A percentile compares a stretch with the other conserved stretches of the same genome.
phyloP scores from a whole-genome alignment of 169 alveolate species.

The Cryptosporidium tyzzeri region DNA sequence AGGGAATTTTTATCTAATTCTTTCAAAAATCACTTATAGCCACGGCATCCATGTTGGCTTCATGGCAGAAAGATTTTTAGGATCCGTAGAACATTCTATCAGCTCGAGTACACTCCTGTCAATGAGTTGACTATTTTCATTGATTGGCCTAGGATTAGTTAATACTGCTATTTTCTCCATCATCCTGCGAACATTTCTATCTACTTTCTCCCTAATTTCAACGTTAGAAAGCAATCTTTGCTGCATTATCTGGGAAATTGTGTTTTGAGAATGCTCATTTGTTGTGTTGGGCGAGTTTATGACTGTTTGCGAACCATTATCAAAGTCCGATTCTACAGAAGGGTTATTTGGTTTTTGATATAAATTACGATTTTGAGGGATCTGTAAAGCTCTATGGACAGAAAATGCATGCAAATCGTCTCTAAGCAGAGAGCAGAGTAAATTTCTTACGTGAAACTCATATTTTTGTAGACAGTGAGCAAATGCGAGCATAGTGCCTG shows the following conservation, averaged over 20 bases:
- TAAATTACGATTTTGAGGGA: constrained; percentile 24
- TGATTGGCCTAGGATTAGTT: constrained; percentile 64
- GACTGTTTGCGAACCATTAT: not conserved
- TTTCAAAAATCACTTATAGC: not conserved
- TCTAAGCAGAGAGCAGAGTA: constrained; percentile 80
- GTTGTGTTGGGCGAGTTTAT: not conserved
- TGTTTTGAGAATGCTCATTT: constrained; percentile 1
- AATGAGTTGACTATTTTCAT: constrained; percentile 8
- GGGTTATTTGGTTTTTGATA: not conserved
- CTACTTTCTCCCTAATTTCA: constrained; percentile 67
- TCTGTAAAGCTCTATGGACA: constrained; percentile 72
- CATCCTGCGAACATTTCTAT: constrained; percentile 72
- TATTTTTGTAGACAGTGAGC: constrained; percentile 82
- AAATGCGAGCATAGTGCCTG: constrained; percentile 85
- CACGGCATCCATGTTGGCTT: constrained; percentile 76
- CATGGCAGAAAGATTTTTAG: constrained; percentile 48
- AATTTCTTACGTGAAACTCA: constrained; percentile 81
- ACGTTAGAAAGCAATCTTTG: constrained; percentile 54
- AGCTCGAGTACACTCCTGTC: constrained; percentile 56
- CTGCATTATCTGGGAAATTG: constrained; percentile 51
- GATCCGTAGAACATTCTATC: constrained; percentile 52
- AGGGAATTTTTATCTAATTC: no score
- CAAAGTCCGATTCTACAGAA: not conserved
- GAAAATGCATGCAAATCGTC: constrained; percentile 78
- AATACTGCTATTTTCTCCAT: constrained; percentile 66